phyloP scores from a whole-genome alignment of 805 yeast genomes.

The Huiozyma naganishii region DNA sequence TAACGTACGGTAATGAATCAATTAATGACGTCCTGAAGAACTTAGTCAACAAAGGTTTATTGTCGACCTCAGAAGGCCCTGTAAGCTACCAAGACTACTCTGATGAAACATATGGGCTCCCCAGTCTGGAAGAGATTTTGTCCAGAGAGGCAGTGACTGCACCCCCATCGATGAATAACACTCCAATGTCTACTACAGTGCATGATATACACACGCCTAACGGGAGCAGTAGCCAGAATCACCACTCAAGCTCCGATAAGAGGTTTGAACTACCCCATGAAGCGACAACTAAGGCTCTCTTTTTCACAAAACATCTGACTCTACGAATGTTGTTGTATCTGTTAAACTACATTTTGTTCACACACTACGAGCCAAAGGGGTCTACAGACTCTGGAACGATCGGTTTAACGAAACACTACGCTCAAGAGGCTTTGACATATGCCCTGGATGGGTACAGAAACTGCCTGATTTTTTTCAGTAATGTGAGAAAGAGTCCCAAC shows the following conservation, averaged over 20 bases:
- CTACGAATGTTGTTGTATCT: conserved; percentile 40
- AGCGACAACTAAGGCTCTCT: conserved; percentile 31
- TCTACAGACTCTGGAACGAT: conserved; percentile 28
- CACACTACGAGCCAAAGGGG: conserved; percentile 35
- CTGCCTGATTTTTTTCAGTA: conserved; percentile 33
- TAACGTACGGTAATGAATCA: conserved; percentile 26
- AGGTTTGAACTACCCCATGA: conserved; percentile 31
- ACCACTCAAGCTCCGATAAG: conserved; percentile 14
- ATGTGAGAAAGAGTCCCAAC: conserved; percentile 26
- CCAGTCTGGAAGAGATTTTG: conserved; percentile 22
- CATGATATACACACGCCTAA: not conserved
- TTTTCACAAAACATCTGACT: conserved; percentile 30
- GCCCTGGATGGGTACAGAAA: conserved; percentile 36
- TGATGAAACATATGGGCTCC: conserved; percentile 26
- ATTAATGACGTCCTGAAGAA: conserved; percentile 21
- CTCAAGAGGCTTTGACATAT: conserved; percentile 33
- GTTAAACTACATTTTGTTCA: conserved; percentile 39
- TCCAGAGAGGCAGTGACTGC: conserved; percentile 4
- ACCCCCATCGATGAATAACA: conserved; percentile 4
- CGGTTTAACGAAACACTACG: conserved; percentile 29
- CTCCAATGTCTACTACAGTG: conserved; percentile 2
- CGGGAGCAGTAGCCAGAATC: not conserved
- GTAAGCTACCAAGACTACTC: conserved; percentile 18
- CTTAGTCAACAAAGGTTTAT: conserved; percentile 21
- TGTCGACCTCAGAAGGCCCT: conserved; percentile 23